Percentiles rank a stretch among this genome's conserved stretches.
These are phyloP conservation scores for Coccomyxa subellipsoidea DNA, from an alignment of 163 green algal genomes.

Conservation along the genomic window DNA sequence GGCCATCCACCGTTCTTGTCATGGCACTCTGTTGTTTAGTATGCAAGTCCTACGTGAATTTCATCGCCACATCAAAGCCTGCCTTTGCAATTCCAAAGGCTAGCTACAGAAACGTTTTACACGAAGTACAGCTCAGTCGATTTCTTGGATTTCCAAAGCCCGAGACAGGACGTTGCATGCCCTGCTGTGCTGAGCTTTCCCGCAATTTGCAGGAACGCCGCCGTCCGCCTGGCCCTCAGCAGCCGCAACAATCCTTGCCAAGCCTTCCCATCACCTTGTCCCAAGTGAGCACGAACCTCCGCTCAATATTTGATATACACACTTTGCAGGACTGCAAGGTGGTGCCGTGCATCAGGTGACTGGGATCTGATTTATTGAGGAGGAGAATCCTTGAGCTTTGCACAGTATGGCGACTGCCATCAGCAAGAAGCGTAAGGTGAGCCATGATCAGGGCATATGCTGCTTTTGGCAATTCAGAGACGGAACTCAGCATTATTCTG, in stretches of 20 bases:
- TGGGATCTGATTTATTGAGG: neutral
- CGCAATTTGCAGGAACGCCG: neutral
- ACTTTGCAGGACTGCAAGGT: neutral
- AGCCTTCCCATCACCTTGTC: too few relatives aligned
- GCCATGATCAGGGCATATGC: slow-evolving; percentile 10
- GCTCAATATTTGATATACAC: neutral
- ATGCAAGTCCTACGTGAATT: too few relatives aligned
- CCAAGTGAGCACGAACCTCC: neutral
- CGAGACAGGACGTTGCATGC: too few relatives aligned
- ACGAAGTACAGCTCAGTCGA: neutral
- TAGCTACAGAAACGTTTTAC: too few relatives aligned
- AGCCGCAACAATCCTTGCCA: neutral
- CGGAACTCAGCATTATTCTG: too few relatives aligned
- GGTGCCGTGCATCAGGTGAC: neutral
- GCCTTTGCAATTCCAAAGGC: too few relatives aligned
- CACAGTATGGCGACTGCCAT: slow-evolving; percentile 63
- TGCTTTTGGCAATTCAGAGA: too few relatives aligned
- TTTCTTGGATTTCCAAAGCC: too few relatives aligned
- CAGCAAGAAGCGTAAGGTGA: slow-evolving; percentile 84
- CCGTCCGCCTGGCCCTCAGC: too few relatives aligned
- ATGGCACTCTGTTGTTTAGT: neutral
- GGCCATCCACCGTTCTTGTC: neutral
- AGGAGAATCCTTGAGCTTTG: neutral
- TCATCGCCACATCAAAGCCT: too few relatives aligned
- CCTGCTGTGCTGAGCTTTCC: neutral